A percentile compares a stretch with the other conserved stretches of the same genome.
Conservation (phyloP, 1,284 basidiomycete genomes). For the Puccinia coronata region DNA sequence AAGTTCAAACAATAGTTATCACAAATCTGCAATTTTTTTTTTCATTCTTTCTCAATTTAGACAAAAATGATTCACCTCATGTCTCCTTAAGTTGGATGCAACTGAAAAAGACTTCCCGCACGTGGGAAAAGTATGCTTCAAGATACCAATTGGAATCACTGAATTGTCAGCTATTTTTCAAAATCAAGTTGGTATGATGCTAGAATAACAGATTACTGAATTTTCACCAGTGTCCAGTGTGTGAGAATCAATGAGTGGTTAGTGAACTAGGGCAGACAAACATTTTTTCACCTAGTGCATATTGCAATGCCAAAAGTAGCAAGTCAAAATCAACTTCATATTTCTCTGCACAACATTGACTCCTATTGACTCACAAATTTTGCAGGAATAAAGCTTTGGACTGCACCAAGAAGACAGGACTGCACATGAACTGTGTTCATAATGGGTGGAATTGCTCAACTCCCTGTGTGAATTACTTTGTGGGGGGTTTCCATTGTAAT, state of each 20-base stretch:
- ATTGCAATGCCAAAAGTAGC: neutral
- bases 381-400: conserved; percentile 32
- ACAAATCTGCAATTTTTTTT: neutral
- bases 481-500: neutral
- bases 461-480: neutral
- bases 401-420: conserved; percentile 9
- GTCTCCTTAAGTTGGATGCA: conserved; percentile 38
- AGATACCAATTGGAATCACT: neutral
- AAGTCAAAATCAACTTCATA: no score
- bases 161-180: neutral
- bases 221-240: conserved; percentile 46
- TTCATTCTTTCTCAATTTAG: neutral
- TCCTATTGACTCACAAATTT: conserved; percentile 34
- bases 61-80: conserved; percentile 33
- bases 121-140: conserved; percentile 20
- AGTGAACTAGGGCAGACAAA: conserved; percentile 35
- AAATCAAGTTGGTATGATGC: neutral
- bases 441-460: neutral
- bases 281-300: conserved; percentile 26
- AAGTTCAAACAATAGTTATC: neutral
- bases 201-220: conserved; percentile 7
- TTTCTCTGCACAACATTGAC: no score
- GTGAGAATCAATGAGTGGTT: conserved; percentile 37
- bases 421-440: neutral
- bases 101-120: conserved; percentile 45